phyloP scores from a whole-genome alignment of 192 early-diverging fungal species.

The Chytriomyces sp. region DNA sequence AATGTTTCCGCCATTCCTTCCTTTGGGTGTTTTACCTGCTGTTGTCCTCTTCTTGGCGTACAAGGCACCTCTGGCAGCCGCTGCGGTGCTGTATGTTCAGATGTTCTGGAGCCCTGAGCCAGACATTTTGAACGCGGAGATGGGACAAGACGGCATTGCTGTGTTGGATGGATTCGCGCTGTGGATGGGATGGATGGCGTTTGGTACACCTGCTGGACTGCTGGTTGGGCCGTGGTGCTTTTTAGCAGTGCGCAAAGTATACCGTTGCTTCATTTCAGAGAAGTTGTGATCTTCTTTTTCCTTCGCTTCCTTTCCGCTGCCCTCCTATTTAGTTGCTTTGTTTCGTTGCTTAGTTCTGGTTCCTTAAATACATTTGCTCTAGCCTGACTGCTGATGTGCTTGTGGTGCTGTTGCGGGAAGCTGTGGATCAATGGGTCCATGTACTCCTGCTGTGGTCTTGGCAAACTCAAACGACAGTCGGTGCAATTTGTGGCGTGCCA shows the following conservation, averaged over 20 bases:
- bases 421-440: too few relatives aligned
- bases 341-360: too few relatives aligned
- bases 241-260: constrained; percentile 11
- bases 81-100: constrained; percentile 12
- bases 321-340: too few relatives aligned
- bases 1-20: constrained; percentile 20
- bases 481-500: too few relatives aligned
- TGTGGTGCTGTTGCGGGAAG: too few relatives aligned
- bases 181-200: constrained; percentile 35
- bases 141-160: constrained; percentile 33
- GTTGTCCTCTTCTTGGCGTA: constrained; percentile 18
- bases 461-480: too few relatives aligned
- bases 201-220: constrained; percentile 15
- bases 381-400: too few relatives aligned
- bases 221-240: constrained; percentile 24
- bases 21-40: constrained; percentile 27
- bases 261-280: not conserved
- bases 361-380: too few relatives aligned
- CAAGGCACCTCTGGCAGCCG: constrained; percentile 11
- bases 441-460: too few relatives aligned
- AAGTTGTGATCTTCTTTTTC: not conserved
- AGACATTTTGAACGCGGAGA: not conserved
- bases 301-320: not conserved
- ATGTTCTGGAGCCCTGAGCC: constrained; percentile 18
- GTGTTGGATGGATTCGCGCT: constrained; percentile 58